Evolutionary conservation across 768 basidiomycete genomes (phyloP).

Genomic region (Cytidiella melzeri): DNA sequence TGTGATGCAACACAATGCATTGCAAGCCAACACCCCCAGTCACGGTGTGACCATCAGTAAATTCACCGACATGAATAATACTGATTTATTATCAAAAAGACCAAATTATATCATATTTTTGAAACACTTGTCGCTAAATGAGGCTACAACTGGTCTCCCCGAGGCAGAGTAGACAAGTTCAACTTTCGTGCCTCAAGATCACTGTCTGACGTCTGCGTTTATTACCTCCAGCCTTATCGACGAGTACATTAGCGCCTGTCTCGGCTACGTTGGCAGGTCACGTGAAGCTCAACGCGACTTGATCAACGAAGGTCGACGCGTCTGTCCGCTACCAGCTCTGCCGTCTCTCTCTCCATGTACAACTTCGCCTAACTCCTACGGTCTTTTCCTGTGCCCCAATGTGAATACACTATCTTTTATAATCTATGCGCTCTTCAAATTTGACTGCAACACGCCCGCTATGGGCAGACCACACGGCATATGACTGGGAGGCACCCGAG

Average conservation of each 20-base stretch:
- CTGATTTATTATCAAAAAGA: too few relatives aligned
- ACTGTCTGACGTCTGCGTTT: constrained; percentile 2
- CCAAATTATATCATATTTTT: too few relatives aligned
- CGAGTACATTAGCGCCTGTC: not conserved
- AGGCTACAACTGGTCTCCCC: too few relatives aligned
- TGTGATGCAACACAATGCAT: too few relatives aligned
- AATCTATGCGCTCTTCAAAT: not conserved
- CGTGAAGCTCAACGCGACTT: not conserved
- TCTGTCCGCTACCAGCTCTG: not conserved
- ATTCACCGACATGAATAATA: too few relatives aligned
- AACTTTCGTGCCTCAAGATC: too few relatives aligned
- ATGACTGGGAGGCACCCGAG: not conserved
- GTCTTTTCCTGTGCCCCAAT: not conserved
- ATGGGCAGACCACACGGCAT: not conserved
- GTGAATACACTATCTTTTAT: not conserved
- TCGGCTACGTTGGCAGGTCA: not conserved
- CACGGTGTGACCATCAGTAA: too few relatives aligned
- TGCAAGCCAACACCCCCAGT: too few relatives aligned
- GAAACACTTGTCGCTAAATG: too few relatives aligned
- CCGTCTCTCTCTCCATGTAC: not conserved
- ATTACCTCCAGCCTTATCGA: not conserved
- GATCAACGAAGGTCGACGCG: not conserved
- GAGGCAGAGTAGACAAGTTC: too few relatives aligned
- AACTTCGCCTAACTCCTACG: not conserved
- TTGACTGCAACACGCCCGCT: not conserved